Evolutionary conservation across 306 rosid species (phyloP).

Genomic region (Ziziphus jujuba): DNA sequence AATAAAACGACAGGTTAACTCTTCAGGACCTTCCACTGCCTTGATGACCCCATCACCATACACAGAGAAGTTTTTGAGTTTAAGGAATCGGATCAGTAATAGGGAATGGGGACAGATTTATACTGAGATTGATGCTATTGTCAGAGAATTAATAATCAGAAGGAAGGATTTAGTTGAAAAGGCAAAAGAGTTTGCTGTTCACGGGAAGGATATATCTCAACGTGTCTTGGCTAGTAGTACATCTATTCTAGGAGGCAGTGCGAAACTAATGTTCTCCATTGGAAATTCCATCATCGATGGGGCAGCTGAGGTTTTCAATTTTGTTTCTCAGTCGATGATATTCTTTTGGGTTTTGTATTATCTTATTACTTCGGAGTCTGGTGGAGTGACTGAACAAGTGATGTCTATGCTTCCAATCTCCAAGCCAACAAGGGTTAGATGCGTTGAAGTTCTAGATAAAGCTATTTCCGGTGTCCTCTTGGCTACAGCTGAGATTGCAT

Average conservation of each 20-base stretch:
- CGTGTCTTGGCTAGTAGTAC: constrained; percentile 63
- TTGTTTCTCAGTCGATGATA: constrained; percentile 82
- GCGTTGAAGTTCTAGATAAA: constrained; percentile 91
- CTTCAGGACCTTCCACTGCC: constrained; percentile 41
- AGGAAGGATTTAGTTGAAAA: constrained; percentile 80
- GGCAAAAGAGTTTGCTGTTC: constrained; percentile 76
- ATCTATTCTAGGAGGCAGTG: constrained; percentile 71
- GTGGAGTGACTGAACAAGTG: constrained; percentile 95
- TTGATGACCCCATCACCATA: constrained; percentile 55
- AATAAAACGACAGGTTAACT: constrained; percentile 40
- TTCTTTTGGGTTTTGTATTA: constrained; percentile 90
- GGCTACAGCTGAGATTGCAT: constrained; percentile 84
- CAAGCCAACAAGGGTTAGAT: constrained; percentile 55
- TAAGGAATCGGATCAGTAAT: constrained; percentile 53
- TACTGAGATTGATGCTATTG: constrained; percentile 57
- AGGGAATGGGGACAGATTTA: constrained; percentile 84
- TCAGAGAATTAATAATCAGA: constrained; percentile 67
- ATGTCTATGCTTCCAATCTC: constrained; percentile 83
- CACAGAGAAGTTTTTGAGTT: constrained; percentile 67
- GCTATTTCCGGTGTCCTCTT: constrained; percentile 89
- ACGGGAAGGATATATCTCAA: constrained; percentile 74
- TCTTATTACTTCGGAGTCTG: constrained; percentile 90
- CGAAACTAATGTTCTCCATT: constrained; percentile 59
- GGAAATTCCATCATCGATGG: constrained; percentile 81
- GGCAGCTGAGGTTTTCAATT: constrained; percentile 89